Percentiles rank a stretch among this genome's conserved stretches.
These are phyloP conservation scores for Scedosporium minutisporum DNA, from an alignment of 2,329 filamentous ascomycete species.

Conservation along the genomic window DNA sequence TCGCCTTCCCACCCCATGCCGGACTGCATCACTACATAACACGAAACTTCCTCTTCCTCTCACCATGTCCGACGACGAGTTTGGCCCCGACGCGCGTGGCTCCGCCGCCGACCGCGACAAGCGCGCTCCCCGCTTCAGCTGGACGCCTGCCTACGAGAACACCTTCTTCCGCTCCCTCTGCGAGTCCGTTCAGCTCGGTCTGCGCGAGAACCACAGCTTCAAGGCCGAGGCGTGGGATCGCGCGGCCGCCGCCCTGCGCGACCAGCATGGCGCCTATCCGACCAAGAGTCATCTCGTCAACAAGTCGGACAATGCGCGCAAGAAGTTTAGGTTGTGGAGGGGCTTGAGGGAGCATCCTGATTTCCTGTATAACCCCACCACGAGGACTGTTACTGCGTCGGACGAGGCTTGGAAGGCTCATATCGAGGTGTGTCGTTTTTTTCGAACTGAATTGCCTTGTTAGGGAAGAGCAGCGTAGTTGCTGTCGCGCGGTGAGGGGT, in stretches of 20 bases:
- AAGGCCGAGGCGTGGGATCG: constrained; percentile 53
- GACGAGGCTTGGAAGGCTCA: constrained; percentile 49
- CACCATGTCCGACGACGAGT: constrained; percentile 6
- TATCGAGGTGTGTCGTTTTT: constrained; percentile 37
- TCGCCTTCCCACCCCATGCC: not conserved
- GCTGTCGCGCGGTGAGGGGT: not conserved
- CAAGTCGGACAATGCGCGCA: constrained; percentile 54
- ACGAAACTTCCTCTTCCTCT: not conserved
- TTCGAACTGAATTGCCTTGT: too few relatives aligned
- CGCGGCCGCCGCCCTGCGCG: constrained; percentile 42
- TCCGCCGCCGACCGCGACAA: constrained; percentile 7
- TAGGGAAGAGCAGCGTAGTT: not conserved
- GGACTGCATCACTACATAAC: not conserved
- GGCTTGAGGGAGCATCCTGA: constrained; percentile 47
- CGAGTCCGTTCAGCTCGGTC: constrained; percentile 47
- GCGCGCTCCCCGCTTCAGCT: constrained; percentile 46
- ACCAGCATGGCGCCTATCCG: constrained; percentile 46
- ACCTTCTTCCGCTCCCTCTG: constrained; percentile 53
- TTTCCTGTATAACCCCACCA: constrained; percentile 42
- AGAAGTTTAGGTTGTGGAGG: constrained; percentile 53
- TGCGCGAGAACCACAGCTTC: constrained; percentile 50
- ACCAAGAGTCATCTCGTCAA: constrained; percentile 53
- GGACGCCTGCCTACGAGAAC: constrained; percentile 48
- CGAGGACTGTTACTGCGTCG: constrained; percentile 41
- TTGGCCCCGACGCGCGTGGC: not conserved